Base-by-base conservation (phyloP, 2,329 filamentous ascomycete genomes). In the Talaromyces rugulosus region DNA sequence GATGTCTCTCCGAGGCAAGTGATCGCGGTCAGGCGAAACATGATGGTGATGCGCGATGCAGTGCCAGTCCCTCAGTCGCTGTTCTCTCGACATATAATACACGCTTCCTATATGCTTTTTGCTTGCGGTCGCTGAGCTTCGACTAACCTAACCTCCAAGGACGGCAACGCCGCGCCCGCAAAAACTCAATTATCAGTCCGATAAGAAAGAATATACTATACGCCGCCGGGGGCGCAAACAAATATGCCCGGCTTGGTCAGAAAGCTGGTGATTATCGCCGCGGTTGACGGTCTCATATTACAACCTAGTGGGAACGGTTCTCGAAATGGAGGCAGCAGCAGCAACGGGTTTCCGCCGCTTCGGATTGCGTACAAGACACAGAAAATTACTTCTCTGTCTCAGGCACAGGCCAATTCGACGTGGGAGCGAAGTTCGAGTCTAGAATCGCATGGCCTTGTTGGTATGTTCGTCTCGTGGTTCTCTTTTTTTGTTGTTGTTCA, bases 201-300 rank as follows among this genome's bases (percentile, higher is more conserved):
- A 47, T 23, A 23, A 47, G 11, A 27, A 47, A 36, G 33, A 36
- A 36, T 8, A 36, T 8, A 36, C 40, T 5, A 5, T 23, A 47
- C 7, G 23, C 44, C 18, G 4, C 11, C 18, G 23, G 14, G 5
- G 40, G 14, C 36, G 36, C n/a, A 7, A 36, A 16, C n/a, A 47
- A 47, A 47, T 59, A 95, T 96, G 92, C 88, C 91, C 61, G 83
- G 85, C 66, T 80, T 96, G 64, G 87, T 90, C 63, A 89, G 90
- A 73, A 96, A 95, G 77, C 79, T 96, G 60, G 74, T 92, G 66
- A 86, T 96, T 67, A 89, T 89, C 75, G 91, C 92, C 60, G 87
- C 91, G 30, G 85, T 89, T 59, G 92, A 97, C 71, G 92, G 92
- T 62, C 82, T 97, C 58, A 81, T 96, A 66, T 83, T 97, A 52